Base-by-base conservation (phyloP, 352 stramenopile species). In the Phytophthora pistaciae region DNA sequence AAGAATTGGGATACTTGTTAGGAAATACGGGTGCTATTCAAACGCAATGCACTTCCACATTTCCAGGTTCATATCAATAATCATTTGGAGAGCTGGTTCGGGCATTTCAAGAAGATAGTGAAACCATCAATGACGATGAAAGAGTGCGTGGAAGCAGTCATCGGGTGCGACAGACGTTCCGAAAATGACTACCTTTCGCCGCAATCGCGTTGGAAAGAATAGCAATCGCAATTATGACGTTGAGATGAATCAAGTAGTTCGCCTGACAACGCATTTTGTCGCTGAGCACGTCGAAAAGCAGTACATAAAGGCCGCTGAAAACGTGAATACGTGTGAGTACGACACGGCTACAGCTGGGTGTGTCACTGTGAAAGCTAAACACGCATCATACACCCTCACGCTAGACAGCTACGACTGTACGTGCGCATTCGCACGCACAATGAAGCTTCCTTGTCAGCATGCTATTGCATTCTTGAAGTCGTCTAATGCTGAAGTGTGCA, bases 51-150 rank as follows among this genome's bases (percentile, higher is more conserved):
- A 46, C 38, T 80, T 0, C 50, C 68, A 0, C 64, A 77, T n/a
- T 73, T 77, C 25, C 21, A 29, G 5, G 70, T 72, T 2, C 61
- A 77, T 53, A 79, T 71, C 0, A 78, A 83, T 64, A 83, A 83
- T 23, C 56, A 52, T 3, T 48, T 79, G 1, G 71, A 83, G 36
- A 70, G 11, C 13, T 75, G 49, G n/a, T 79, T 83, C 29, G 75
- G 71, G 0, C 68, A 74, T 29, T 63, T 79, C 9, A 77, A 82
- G 61, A 57, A 66, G 10, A 14, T 33, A 0, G 20, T 74, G 0
- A 64, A 31, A 3, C 23, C 44, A 16, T n/a, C n/a, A 13, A 69
- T 40, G 27, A 52, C 29, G 8, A 72, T 70, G 56, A 18, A 1
- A 5, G 14, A 72, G 1, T 70, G 31, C 14, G 11, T 74, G 14